These are phyloP conservation scores for Salix exigua DNA, from an alignment of 345 rosid genomes.

Conservation along the genomic window DNA sequence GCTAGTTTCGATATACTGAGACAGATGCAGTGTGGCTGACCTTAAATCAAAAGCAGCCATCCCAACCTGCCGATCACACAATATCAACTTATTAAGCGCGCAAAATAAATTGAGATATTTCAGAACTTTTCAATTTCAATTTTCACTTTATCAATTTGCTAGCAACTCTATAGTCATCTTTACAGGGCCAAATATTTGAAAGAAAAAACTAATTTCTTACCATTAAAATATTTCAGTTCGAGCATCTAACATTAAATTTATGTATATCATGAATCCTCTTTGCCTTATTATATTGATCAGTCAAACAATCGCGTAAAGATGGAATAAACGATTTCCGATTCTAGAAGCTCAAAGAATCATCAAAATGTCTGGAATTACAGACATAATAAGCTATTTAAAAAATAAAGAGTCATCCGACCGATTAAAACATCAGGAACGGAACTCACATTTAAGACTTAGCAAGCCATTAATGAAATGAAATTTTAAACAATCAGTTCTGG, in stretches of 20 bases:
- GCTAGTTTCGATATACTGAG: constrained; percentile 95
- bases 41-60: constrained; percentile 92
- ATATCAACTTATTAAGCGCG: background rate
- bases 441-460: background rate
- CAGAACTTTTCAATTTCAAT: background rate
- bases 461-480: background rate
- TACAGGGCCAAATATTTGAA: background rate
- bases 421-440: background rate
- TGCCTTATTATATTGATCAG: background rate
- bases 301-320: background rate
- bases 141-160: background rate
- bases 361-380: background rate
- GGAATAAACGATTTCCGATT: background rate
- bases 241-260: background rate
- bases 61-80: constrained; percentile 58
- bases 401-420: background rate
- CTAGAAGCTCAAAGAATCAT: background rate
- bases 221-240: background rate
- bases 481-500: background rate
- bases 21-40: constrained; percentile 84
- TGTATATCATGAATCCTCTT: background rate
- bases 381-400: background rate
- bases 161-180: background rate
- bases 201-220: background rate
- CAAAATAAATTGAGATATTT: background rate